Percentiles rank a stretch among this genome's conserved stretches.
These are phyloP conservation scores for Pleurozium schreberi DNA, from an alignment of 225 moss, liverwort and hornwort genomes.

Conservation along the genomic window DNA sequence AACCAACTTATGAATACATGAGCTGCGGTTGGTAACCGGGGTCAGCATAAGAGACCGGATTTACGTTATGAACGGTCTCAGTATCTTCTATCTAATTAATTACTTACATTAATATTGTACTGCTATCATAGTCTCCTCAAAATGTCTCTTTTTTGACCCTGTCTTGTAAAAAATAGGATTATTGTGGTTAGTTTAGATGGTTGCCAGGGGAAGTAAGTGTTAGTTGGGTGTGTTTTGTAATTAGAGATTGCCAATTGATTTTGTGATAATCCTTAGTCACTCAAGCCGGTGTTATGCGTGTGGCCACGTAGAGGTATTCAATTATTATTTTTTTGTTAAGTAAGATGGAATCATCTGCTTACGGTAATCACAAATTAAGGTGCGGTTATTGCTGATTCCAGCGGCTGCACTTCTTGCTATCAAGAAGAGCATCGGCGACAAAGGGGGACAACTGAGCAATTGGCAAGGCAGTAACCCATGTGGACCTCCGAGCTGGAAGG, in stretches of 20 bases:
- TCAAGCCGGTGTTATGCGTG: not conserved
- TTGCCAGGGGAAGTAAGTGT: not conserved
- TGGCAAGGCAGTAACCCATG: slow-evolving; percentile 39
- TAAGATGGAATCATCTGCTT: not conserved
- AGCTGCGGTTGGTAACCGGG: not conserved
- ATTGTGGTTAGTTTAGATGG: not conserved
- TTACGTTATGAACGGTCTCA: not conserved
- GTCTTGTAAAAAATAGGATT: not conserved
- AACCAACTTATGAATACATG: not conserved
- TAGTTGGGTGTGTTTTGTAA: not conserved
- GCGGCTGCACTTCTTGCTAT: slow-evolving; percentile 27
- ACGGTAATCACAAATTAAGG: not conserved
- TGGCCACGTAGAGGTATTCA: not conserved
- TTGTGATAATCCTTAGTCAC: not conserved
- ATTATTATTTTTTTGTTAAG: no score
- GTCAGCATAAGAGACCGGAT: not conserved
- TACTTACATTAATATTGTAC: not conserved
- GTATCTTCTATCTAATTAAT: not conserved
- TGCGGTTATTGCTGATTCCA: not conserved
- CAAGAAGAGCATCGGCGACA: slow-evolving; percentile 14
- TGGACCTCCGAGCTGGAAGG: slow-evolving; percentile 22
- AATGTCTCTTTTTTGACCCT: not conserved
- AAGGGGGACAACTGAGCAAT: not conserved
- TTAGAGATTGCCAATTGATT: no score
- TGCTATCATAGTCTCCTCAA: not conserved